Evolutionary conservation across 495 filamentous ascomycete genomes (phyloP).

Genomic region (Podospora tetraspora): DNA sequence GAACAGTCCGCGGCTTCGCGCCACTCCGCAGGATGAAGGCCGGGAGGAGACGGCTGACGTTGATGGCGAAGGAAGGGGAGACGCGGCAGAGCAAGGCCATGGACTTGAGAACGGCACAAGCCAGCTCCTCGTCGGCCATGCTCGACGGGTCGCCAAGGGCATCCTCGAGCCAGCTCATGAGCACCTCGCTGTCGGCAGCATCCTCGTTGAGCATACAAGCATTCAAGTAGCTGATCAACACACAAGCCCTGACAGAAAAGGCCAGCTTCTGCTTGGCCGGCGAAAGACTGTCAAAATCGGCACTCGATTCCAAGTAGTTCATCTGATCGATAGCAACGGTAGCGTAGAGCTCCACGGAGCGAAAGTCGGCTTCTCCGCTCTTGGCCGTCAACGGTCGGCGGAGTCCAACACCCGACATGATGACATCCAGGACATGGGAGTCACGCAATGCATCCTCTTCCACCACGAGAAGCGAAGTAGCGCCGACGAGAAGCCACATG

Average conservation of each 20-base stretch:
- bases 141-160: constrained; percentile 69
- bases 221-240: constrained; percentile 78
- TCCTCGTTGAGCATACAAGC: constrained; percentile 75
- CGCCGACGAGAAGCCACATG: constrained; percentile 75
- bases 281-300: constrained; percentile 82
- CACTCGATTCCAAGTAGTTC: constrained; percentile 76
- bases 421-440: constrained; percentile 67
- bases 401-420: constrained; percentile 50
- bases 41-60: constrained; percentile 74
- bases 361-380: constrained; percentile 44
- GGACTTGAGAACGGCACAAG: constrained; percentile 68
- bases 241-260: constrained; percentile 75
- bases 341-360: constrained; percentile 63
- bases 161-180: constrained; percentile 82
- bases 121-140: constrained; percentile 70
- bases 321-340: constrained; percentile 76
- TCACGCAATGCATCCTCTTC: constrained; percentile 53
- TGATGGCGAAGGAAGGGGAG: constrained; percentile 64
- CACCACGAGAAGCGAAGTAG: constrained; percentile 64
- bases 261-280: constrained; percentile 84
- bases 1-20: constrained; percentile 57
- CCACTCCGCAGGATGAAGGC: constrained; percentile 77
- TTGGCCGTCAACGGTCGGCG: constrained; percentile 34
- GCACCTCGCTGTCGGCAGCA: constrained; percentile 69
- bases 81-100: constrained; percentile 74